These are phyloP conservation scores for Neolentinus lepideus DNA, from an alignment of 1,284 basidiomycete genomes.

Conservation along the genomic window DNA sequence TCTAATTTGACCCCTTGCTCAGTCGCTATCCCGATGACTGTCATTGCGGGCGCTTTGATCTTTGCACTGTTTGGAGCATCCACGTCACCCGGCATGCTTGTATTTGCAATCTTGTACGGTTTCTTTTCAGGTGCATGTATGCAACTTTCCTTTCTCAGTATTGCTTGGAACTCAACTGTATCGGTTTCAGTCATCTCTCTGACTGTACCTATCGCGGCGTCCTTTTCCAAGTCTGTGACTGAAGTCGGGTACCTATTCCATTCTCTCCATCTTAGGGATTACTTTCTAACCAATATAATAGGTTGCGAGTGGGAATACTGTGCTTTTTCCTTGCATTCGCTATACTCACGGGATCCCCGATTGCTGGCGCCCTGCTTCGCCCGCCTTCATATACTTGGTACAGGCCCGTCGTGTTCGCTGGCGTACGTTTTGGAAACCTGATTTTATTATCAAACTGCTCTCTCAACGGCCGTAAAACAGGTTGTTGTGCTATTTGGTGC, in stretches of 20 bases:
- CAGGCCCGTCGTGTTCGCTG: no score
- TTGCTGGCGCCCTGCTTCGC: no score
- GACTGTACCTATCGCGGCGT: slow-evolving; percentile 31
- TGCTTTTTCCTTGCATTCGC: no score
- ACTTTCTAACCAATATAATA: no score
- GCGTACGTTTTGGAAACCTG: slow-evolving; percentile 4
- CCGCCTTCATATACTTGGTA: no score
- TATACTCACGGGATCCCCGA: no score
- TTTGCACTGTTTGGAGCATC: slow-evolving; percentile 35
- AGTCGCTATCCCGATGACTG: slow-evolving; percentile 32
- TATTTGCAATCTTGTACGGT: slow-evolving; percentile 41
- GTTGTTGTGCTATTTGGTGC: slow-evolving; percentile 2
- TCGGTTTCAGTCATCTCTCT: slow-evolving; percentile 34
- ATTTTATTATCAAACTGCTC: slow-evolving; percentile 2
- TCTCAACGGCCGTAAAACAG: background rate
- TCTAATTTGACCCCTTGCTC: no score
- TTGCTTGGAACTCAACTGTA: no score
- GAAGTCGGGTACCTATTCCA: slow-evolving; percentile 38
- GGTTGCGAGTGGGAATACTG: no score
- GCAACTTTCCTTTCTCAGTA: slow-evolving; percentile 12
- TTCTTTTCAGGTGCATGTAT: slow-evolving; percentile 42
- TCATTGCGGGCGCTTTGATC: slow-evolving; percentile 28
- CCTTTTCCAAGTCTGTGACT: slow-evolving; percentile 30
- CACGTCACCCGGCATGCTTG: slow-evolving; percentile 29
- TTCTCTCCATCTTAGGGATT: no score